These are phyloP conservation scores for Melastoma malabathricum DNA, from an alignment of 345 rosid species.

Conservation along the genomic window DNA sequence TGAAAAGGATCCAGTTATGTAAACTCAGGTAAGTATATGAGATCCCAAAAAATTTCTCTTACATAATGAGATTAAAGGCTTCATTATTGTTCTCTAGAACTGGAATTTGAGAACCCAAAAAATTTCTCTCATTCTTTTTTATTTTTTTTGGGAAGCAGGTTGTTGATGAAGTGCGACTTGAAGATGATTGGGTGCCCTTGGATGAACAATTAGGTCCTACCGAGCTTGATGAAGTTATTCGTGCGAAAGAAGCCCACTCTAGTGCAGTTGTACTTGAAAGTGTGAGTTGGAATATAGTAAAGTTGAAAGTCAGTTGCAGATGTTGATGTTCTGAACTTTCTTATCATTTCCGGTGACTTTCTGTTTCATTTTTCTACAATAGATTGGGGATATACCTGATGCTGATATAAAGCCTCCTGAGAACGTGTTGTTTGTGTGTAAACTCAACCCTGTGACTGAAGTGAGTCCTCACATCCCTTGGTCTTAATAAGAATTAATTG, in stretches of 20 bases:
- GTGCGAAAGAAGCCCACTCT: constrained; percentile 72
- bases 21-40: too few relatives aligned
- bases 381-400: constrained; percentile 69
- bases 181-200: constrained; percentile 97
- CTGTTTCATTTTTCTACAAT: constrained; percentile 11
- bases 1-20: too few relatives aligned
- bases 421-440: constrained; percentile 90
- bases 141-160: constrained; percentile 22
- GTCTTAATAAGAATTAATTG: neutral
- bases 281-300: constrained; percentile 25
- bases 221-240: constrained; percentile 71
- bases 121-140: neutral
- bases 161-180: constrained; percentile 74
- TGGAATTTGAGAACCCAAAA: neutral
- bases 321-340: constrained; percentile 4
- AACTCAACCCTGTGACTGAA: constrained; percentile 94
- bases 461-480: constrained; percentile 30
- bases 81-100: neutral
- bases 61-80: neutral
- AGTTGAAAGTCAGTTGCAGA: neutral
- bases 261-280: constrained; percentile 96
- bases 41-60: too few relatives aligned
- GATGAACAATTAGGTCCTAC: constrained; percentile 59
- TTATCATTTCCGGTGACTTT: constrained; percentile 5
- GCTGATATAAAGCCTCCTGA: constrained; percentile 93